Evolutionary conservation across 768 basidiomycete genomes (phyloP), one percentile per base, ranked within the genome.

Genomic region (Psilocybe sp.): DNA sequence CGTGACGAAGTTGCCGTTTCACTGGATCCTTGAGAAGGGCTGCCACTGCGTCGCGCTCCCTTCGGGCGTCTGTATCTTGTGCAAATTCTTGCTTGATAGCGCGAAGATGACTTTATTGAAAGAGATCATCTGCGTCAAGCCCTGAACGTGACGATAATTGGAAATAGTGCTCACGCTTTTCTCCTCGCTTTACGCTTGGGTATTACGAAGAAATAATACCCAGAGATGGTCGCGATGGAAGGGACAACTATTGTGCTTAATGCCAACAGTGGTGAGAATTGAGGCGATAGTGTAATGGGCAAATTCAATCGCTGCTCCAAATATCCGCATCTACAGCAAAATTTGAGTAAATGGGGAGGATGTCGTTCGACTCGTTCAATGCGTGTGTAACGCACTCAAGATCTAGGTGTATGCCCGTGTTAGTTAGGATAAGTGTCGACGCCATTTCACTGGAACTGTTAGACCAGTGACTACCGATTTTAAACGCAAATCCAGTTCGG

Each of bases 1-100:
- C 91, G 19, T 75, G 66, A 33, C 82, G 75, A 52, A 74, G 75
- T 60, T 83, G 85, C 58, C 79, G 80, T 61, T 73, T 74, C 12
- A 87, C 88, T 13, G 79, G 74, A 49, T 90, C 85, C 55, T 77
- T 77, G 57, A 96, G 77, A 40, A 95, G 67, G 46, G 66, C 68
- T 51, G 75, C 67, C 6, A 82, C 82, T 7, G 85, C 80, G 53
- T 83, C 78, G 41, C 82, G 80, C 64, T 89, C 81, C 59, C 77
- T 75, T 59, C 77, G 73, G 56, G 80, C 68, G 59, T 81, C 82
- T 10, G 78, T 75, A 53, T 85, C 80, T 61, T 84, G 81, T 50
- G 90, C 85, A 45, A 80, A 73, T 36, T 78, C 78, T 54, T 76
- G 78, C 46, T 84, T 80, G 33, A 87, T 78, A 35, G 82, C 76